Evolutionary conservation across 2,329 filamentous ascomycete genomes (phyloP), one percentile per base, ranked within the genome.

Genomic region (Cryphonectria parasitica): DNA sequence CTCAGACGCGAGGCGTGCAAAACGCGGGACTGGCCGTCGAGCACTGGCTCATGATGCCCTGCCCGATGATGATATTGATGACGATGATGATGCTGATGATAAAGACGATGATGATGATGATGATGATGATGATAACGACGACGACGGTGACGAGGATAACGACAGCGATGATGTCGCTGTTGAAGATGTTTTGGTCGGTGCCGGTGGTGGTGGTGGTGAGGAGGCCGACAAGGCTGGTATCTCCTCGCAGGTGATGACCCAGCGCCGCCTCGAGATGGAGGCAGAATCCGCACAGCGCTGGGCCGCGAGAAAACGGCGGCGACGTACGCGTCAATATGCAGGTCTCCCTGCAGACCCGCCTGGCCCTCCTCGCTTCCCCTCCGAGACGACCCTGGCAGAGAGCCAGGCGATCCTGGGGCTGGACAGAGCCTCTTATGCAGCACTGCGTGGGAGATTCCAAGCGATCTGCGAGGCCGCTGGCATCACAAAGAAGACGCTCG

Each of bases 321-420:
- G 91, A 73, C 86, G 91, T 63, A 91, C 90, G 68, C 86, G 88
- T 75, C 88, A 87, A n/a, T 92, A 89, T 84, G 90, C 87, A 58
- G 90, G 90, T 2, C 79, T 92, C 36, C 89, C 91, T 19, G 86
- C 90, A 52, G 91, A 93, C 77, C 88, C 89, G 8, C 86, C 90
- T 1, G 89, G 90, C 5, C 88, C 90, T 28, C 90, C 91, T 19
- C 88, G 93, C 31, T 96, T 94, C 73, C 92, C 92, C 0, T 95
- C 92, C 0, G 93, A 96, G 79, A 95, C 91, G 17, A 95, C 92
- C 0, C 87, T 96, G 71, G 91, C 93, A 74, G 92, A 95, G 79
- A 91, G 91, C 76, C 93, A 94, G 77, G 85, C 85, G 17, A 91
- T 90, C 71, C 83, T 97, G 39, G 83, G 82, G 52, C 83, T 97